A percentile compares a stretch with the other conserved stretches of the same genome.
These are phyloP conservation scores for Nemania sp. DNA, from an alignment of 2,329 filamentous ascomycete genomes.

Conservation along the genomic window DNA sequence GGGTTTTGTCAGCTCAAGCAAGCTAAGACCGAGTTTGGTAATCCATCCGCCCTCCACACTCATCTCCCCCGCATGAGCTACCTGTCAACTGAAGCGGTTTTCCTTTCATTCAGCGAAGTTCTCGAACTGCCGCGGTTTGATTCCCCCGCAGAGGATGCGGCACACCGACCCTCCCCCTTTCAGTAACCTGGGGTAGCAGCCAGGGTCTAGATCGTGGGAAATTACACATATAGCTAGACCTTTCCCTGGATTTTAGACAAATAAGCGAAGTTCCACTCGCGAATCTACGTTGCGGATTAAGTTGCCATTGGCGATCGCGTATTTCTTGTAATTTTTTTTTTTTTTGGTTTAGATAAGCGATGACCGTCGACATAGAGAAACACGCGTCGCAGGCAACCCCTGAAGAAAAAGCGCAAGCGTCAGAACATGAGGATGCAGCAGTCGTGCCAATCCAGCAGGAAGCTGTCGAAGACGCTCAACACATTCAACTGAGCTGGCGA, in stretches of 20 bases:
- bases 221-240: neutral
- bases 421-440: conserved; percentile 20
- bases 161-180: conserved; percentile 5
- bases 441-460: conserved; percentile 50
- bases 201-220: neutral
- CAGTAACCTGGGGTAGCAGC: neutral
- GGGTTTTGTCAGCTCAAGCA: neutral
- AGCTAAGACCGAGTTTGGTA: conserved; percentile 16
- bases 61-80: conserved; percentile 21
- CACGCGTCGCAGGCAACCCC: neutral
- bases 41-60: conserved; percentile 3
- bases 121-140: conserved; percentile 27
- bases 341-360: conserved; percentile 14
- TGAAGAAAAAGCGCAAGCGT: conserved; percentile 22
- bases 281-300: neutral
- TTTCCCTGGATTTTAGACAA: neutral
- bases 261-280: neutral
- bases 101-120: neutral
- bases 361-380: conserved; percentile 40
- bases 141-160: conserved; percentile 28
- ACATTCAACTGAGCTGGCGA: conserved; percentile 65
- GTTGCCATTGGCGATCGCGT: no score
- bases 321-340: no score
- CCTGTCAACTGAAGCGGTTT: neutral
- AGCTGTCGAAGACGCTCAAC: conserved; percentile 51